These are phyloP conservation scores for Lantana camara DNA, from an alignment of 257 asterid genomes.

Conservation along the genomic window DNA sequence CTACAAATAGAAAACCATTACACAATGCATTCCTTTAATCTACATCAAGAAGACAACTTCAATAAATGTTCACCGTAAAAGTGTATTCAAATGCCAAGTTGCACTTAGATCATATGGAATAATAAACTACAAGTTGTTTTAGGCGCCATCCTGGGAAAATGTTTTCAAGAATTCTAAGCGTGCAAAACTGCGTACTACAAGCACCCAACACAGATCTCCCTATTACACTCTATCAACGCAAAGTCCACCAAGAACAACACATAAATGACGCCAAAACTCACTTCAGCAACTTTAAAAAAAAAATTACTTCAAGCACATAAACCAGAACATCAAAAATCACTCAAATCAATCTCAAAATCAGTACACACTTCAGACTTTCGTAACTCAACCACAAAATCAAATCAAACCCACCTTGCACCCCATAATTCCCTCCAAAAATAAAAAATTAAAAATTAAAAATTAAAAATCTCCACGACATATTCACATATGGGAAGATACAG, in stretches of 20 bases:
- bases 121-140: not conserved
- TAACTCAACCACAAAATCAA: conserved; percentile 14
- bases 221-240: conserved; percentile 22
- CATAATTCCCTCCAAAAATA: conserved; percentile 5
- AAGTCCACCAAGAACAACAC: conserved; percentile 14
- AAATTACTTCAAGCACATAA: conserved; percentile 10
- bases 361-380: conserved; percentile 6
- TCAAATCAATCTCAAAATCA: conserved; percentile 11
- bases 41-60: not conserved
- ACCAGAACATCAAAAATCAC: conserved; percentile 1
- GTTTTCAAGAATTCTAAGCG: not conserved
- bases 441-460: no score
- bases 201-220: conserved; percentile 41
- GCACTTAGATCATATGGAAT: not conserved
- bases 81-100: conserved; percentile 20
- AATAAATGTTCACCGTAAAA: conserved; percentile 8
- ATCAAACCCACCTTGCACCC: not conserved
- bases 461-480: no score
- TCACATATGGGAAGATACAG: no score
- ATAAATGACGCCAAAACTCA: conserved; percentile 18
- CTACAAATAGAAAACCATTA: not conserved
- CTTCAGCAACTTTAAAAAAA: conserved; percentile 9
- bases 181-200: not conserved
- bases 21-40: not conserved
- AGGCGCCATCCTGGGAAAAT: conserved; percentile 15